Percentiles rank a stretch among this genome's conserved stretches.
These are phyloP conservation scores for Trametes cinnabarina DNA, from an alignment of 768 basidiomycete species.

Conservation along the genomic window DNA sequence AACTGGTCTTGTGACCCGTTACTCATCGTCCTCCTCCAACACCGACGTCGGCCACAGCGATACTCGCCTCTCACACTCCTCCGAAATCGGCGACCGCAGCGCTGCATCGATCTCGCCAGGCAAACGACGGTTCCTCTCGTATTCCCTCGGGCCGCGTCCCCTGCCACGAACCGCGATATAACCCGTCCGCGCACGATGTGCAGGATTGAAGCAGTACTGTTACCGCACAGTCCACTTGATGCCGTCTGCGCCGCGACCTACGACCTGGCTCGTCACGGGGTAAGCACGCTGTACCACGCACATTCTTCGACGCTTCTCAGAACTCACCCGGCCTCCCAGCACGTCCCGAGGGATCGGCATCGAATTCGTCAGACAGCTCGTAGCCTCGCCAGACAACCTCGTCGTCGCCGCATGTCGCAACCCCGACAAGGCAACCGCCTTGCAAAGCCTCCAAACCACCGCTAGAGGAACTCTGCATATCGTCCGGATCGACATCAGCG, in stretches of 20 bases:
- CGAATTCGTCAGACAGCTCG: slow-evolving; percentile 22
- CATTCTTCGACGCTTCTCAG: no score
- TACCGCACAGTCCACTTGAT: no score
- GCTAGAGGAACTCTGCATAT: slow-evolving; percentile 33
- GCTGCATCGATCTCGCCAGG: no score
- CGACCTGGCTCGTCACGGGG: slow-evolving; percentile 4
- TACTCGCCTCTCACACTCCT: no score
- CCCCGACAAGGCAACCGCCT: slow-evolving; percentile 24
- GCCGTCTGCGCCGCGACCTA: background rate
- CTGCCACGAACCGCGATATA: no score
- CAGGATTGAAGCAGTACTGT: background rate
- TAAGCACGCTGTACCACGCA: background rate
- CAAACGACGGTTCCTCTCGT: no score
- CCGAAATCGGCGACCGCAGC: no score
- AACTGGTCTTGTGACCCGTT: no score
- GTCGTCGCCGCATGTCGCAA: slow-evolving; percentile 33
- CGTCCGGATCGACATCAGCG: slow-evolving; percentile 31
- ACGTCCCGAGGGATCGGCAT: slow-evolving; percentile 33
- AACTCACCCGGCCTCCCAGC: slow-evolving; percentile 14
- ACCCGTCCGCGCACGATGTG: no score
- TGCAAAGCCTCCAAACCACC: slow-evolving; percentile 19
- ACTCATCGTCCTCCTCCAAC: no score
- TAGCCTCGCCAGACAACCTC: slow-evolving; percentile 20
- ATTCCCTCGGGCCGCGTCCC: no score
- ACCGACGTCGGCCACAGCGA: no score